phyloP scores from a whole-genome alignment of 345 rosid genomes.

The Heritiera fomes region DNA sequence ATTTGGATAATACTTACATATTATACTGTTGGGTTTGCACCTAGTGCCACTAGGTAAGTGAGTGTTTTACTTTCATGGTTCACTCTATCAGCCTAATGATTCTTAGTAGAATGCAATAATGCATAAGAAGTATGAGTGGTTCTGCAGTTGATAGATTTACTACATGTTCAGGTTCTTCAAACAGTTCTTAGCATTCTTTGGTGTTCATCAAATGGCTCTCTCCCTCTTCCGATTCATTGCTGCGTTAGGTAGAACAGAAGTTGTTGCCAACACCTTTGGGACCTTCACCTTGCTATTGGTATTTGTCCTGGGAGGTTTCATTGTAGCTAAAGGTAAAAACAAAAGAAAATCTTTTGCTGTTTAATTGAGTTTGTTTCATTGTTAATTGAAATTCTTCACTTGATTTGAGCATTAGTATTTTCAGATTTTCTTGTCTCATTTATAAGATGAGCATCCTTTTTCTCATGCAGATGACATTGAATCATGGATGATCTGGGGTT shows the following conservation, averaged over 20 bases:
- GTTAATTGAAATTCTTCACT: background rate
- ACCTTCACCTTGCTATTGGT: slow-evolving; percentile 55
- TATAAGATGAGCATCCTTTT: background rate
- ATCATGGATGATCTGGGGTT: slow-evolving; percentile 67
- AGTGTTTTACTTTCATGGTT: background rate
- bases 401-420: background rate
- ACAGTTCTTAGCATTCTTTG: slow-evolving; percentile 49
- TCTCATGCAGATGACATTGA: slow-evolving; percentile 42
- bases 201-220: slow-evolving; percentile 60
- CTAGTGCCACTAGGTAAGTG: slow-evolving; percentile 47
- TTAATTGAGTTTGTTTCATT: background rate
- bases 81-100: background rate
- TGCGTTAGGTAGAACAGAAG: slow-evolving; percentile 52
- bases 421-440: background rate
- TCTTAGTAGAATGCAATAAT: background rate
- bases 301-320: slow-evolving; percentile 58
- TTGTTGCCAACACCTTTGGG: slow-evolving; percentile 53
- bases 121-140: background rate
- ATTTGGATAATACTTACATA: slow-evolving; percentile 58
- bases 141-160: background rate
- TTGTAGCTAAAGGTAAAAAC: slow-evolving; percentile 49
- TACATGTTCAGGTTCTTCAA: slow-evolving; percentile 47
- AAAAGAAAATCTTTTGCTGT: background rate
- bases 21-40: slow-evolving; percentile 66
- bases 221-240: slow-evolving; percentile 54